Conservation (phyloP, 176 grass and related monocot genomes). For the Carex pumila region DNA sequence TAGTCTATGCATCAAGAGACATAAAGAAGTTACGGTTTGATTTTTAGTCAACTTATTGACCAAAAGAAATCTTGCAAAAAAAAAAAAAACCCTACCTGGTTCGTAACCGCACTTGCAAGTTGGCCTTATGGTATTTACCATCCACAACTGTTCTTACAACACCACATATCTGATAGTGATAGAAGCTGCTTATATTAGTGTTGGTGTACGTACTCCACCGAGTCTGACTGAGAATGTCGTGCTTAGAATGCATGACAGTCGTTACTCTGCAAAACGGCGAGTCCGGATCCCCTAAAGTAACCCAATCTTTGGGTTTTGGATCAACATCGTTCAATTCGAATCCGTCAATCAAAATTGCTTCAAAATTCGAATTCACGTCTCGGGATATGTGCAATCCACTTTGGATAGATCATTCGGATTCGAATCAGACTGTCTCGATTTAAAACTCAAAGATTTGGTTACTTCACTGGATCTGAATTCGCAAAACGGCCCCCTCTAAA, state of each 20-base stretch:
- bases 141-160: background rate
- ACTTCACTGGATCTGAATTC: no score
- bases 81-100: background rate
- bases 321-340: no score
- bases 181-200: background rate
- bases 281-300: no score
- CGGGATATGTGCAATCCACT: no score
- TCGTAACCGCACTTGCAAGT: constrained; percentile 7
- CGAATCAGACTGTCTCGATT: no score
- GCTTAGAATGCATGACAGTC: constrained; percentile 2
- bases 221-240: background rate
- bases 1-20: background rate
- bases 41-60: background rate
- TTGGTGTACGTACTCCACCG: background rate
- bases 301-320: no score
- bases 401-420: no score
- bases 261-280: background rate
- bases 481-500: background rate
- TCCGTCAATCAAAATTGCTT: no score
- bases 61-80: background rate
- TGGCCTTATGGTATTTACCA: background rate
- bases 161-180: background rate
- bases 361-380: no score
- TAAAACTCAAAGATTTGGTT: no score
- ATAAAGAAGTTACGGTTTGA: background rate